phyloP scores from a whole-genome alignment of 2,329 filamentous ascomycete species.

The Aureobasidium sp. region DNA sequence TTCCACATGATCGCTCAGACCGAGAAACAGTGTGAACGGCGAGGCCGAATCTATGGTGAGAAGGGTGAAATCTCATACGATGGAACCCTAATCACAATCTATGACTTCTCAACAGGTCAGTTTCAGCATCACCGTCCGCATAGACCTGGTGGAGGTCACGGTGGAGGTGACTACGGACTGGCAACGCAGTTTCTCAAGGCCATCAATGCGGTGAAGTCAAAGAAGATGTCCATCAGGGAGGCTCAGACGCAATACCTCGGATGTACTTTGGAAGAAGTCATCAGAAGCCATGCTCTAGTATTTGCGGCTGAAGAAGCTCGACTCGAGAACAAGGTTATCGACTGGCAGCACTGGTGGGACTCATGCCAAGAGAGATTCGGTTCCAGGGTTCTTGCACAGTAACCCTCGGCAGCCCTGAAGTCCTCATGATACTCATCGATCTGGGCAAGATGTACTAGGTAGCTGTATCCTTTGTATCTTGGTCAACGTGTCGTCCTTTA shows the following conservation, averaged over 20 bases:
- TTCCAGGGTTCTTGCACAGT: neutral
- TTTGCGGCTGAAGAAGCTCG: slow-evolving; percentile 91
- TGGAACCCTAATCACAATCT: slow-evolving; percentile 64
- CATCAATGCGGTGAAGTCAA: slow-evolving; percentile 68
- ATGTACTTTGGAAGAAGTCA: slow-evolving; percentile 74
- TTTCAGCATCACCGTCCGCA: slow-evolving; percentile 43
- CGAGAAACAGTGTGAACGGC: slow-evolving; percentile 75
- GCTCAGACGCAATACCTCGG: slow-evolving; percentile 72
- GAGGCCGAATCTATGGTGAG: slow-evolving; percentile 78
- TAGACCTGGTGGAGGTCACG: slow-evolving; percentile 49
- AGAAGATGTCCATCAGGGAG: slow-evolving; percentile 53
- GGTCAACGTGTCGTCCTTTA: neutral
- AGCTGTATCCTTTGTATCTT: neutral
- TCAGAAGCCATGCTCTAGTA: slow-evolving; percentile 86
- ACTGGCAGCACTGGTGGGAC: slow-evolving; percentile 70
- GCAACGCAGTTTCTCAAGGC: slow-evolving; percentile 76
- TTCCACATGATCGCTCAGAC: slow-evolving; percentile 95
- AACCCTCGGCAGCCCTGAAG: neutral
- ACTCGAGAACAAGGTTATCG: slow-evolving; percentile 57
- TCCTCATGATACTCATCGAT: neutral
- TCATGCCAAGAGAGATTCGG: slow-evolving; percentile 17
- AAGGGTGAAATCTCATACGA: slow-evolving; percentile 82
- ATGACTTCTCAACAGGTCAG: slow-evolving; percentile 57
- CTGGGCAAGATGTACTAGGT: neutral
- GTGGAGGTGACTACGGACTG: slow-evolving; percentile 73